A percentile compares a stretch with the other conserved stretches of the same genome.
Conservation (phyloP, 2,329 filamentous ascomycete species). For the Podosphaera xanthii region DNA sequence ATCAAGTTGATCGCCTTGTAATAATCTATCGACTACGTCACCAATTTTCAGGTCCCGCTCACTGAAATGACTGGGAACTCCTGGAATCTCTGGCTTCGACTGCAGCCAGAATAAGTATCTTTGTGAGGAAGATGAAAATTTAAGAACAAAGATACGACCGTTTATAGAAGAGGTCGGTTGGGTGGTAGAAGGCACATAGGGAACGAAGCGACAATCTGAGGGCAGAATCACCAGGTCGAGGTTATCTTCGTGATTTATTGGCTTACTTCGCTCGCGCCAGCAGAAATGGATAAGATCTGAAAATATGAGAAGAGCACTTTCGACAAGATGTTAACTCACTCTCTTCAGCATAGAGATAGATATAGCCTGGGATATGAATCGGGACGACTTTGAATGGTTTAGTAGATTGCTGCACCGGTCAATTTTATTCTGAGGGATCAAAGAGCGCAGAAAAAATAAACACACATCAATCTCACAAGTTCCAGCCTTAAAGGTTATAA, state of each 20-base stretch:
- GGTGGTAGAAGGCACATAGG: conserved; percentile 42
- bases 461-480: conserved; percentile 66
- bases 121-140: conserved; percentile 80
- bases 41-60: conserved; percentile 69
- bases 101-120: conserved; percentile 93
- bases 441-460: conserved; percentile 13
- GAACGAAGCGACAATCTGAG: conserved; percentile 64
- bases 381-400: conserved; percentile 52
- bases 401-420: conserved; percentile 21
- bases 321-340: conserved; percentile 24
- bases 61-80: conserved; percentile 58
- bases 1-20: conserved; percentile 78
- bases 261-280: conserved; percentile 63
- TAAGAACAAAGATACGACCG: conserved; percentile 79
- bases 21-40: conserved; percentile 59
- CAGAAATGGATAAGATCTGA: conserved; percentile 83
- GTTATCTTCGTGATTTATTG: conserved; percentile 45
- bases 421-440: not conserved
- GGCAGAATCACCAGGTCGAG: conserved; percentile 89
- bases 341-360: conserved; percentile 86
- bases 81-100: conserved; percentile 57
- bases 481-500: conserved; percentile 94
- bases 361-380: conserved; percentile 52
- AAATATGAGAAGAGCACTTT: not conserved
- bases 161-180: conserved; percentile 44